phyloP scores from a whole-genome alignment of 1,284 basidiomycete species.

The Tylopilus orsonianus region DNA sequence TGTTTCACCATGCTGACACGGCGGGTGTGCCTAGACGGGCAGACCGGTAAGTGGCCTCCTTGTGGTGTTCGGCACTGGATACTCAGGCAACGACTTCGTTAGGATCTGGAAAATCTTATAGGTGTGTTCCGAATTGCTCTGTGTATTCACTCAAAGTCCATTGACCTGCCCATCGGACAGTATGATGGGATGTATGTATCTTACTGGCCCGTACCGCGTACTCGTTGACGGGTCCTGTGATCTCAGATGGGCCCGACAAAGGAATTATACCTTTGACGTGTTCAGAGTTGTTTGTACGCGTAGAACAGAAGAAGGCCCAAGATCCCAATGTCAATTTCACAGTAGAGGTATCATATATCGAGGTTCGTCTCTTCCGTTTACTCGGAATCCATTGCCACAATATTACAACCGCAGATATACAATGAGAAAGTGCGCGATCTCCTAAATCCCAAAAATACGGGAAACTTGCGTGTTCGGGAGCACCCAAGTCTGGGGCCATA shows the following conservation, averaged over 20 bases:
- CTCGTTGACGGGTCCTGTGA: conserved; percentile 12
- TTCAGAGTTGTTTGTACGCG: conserved; percentile 86
- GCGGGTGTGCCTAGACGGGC: conserved; percentile 60
- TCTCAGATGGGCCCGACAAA: conserved; percentile 88
- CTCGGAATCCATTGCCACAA: not conserved
- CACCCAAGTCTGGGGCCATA: conserved; percentile 95
- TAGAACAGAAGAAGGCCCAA: conserved; percentile 60
- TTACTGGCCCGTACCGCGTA: conserved; percentile 19
- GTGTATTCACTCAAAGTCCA: not conserved
- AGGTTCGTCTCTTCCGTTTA: conserved; percentile 46
- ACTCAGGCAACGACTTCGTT: conserved; percentile 16
- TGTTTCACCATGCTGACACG: conserved; percentile 6
- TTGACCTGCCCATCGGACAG: conserved; percentile 41
- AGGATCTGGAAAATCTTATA: conserved; percentile 90
- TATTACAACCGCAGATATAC: conserved; percentile 66
- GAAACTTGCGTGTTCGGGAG: conserved; percentile 94
- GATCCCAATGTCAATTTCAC: conserved; percentile 80
- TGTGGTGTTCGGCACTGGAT: not conserved
- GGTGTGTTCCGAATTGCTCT: conserved; percentile 45
- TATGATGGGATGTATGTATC: conserved; percentile 95
- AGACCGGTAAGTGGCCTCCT: conserved; percentile 64
- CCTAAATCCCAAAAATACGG: conserved; percentile 95
- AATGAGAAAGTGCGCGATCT: conserved; percentile 98
- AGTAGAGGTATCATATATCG: conserved; percentile 97
- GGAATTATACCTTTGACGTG: conserved; percentile 98